Conservation (phyloP, 306 rosid genomes). For the Luffa aegyptiaca region DNA sequence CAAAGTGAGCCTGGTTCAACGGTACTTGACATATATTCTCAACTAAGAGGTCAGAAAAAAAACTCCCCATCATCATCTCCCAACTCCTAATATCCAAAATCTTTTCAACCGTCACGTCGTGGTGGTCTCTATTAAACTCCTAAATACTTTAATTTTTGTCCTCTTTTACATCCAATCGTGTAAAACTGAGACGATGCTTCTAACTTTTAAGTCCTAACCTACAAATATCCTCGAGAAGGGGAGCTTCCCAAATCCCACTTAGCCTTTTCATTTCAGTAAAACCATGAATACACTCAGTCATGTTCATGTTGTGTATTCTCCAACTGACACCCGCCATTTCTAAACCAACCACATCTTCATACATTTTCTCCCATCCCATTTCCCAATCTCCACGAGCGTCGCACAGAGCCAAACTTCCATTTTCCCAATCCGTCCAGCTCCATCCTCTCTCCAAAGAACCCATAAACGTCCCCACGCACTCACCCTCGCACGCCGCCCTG, state of each 20-base stretch:
- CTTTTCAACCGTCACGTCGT: too few species aligned
- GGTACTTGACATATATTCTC: too few species aligned
- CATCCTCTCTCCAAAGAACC: slow-evolving; percentile 24
- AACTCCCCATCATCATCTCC: too few species aligned
- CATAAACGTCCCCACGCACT: slow-evolving; percentile 49
- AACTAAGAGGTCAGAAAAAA: too few species aligned
- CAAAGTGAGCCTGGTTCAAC: too few species aligned
- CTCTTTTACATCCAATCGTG: too few species aligned
- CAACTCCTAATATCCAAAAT: too few species aligned
- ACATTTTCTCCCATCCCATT: slow-evolving; percentile 46
- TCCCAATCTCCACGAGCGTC: slow-evolving; percentile 58
- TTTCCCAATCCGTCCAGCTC: slow-evolving; percentile 77
- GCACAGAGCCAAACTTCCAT: slow-evolving; percentile 48
- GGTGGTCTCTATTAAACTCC: too few species aligned
- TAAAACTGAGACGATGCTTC: too few species aligned
- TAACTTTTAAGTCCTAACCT: neutral
- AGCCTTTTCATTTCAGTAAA: slow-evolving; percentile 28
- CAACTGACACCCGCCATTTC: slow-evolving; percentile 25
- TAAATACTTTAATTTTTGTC: too few species aligned
- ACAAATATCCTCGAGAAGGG: slow-evolving; percentile 40
- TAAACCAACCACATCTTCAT: slow-evolving; percentile 37
- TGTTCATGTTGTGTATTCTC: slow-evolving; percentile 19
- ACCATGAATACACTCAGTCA: slow-evolving; percentile 26
- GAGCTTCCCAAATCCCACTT: slow-evolving; percentile 43
- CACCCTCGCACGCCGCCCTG: slow-evolving; percentile 36